Evolutionary conservation across 441 rosid genomes (phyloP).

Genomic region (Pelargonium myrrhifolium): DNA sequence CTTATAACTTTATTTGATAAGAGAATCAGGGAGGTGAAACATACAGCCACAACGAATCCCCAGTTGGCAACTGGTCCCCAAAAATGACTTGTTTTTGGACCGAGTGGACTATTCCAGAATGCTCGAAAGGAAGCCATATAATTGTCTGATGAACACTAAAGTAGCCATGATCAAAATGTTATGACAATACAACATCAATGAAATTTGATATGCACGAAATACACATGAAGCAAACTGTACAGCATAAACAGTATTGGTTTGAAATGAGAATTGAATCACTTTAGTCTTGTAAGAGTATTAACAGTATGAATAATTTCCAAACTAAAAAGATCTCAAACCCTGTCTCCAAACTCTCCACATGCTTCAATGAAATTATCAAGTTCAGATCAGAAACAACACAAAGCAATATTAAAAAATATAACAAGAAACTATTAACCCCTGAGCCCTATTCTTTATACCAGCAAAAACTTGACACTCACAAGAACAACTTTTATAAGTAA

Average conservation of each 20-base stretch:
- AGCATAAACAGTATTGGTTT: neutral
- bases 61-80: conserved; percentile 99
- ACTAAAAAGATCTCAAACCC: too few relatives aligned
- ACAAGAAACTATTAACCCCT: too few relatives aligned
- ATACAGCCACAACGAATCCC: conserved; percentile 89
- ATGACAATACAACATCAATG: neutral
- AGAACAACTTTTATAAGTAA: too few relatives aligned
- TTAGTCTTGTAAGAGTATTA: too few relatives aligned
- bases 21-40: conserved; percentile 21
- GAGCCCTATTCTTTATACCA: too few relatives aligned
- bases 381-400: too few relatives aligned
- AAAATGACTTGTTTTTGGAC: conserved; percentile 92
- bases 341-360: too few relatives aligned
- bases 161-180: neutral
- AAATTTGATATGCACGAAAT: neutral
- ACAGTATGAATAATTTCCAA: too few relatives aligned
- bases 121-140: conserved; percentile 53
- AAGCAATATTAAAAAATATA: too few relatives aligned
- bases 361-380: too few relatives aligned
- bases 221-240: neutral
- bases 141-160: neutral
- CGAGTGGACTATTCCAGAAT: conserved; percentile 86
- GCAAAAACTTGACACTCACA: too few relatives aligned
- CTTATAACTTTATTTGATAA: neutral
- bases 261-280: too few relatives aligned